phyloP scores from a whole-genome alignment of 2,329 filamentous ascomycete species.

The Ophiostoma ips region DNA sequence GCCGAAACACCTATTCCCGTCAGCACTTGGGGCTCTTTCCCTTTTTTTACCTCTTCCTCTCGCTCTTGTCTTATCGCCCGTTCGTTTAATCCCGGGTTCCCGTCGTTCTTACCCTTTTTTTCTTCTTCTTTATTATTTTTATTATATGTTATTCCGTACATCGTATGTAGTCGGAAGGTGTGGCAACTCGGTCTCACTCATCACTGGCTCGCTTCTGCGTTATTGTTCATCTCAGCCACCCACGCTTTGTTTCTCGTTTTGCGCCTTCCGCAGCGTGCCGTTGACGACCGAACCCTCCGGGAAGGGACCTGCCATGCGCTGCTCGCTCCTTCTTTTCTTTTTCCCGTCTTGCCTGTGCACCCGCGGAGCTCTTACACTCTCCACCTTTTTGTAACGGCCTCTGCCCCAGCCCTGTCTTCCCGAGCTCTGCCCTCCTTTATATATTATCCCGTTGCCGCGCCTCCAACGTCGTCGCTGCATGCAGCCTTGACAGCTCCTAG shows the following conservation, averaged over 20 bases:
- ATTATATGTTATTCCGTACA: background rate
- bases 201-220: background rate
- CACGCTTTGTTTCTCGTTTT: background rate
- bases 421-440: background rate
- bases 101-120: too few relatives aligned
- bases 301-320: too few relatives aligned
- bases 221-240: background rate
- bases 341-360: too few relatives aligned
- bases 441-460: background rate
- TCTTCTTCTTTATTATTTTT: background rate
- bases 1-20: too few relatives aligned
- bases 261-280: background rate
- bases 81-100: too few relatives aligned
- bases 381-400: background rate
- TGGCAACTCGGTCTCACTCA: background rate
- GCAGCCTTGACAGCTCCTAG: background rate
- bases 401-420: background rate
- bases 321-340: too few relatives aligned
- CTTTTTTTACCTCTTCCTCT: too few relatives aligned
- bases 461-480: background rate
- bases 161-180: background rate
- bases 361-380: too few relatives aligned
- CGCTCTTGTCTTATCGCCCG: too few relatives aligned
- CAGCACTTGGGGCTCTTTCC: too few relatives aligned
- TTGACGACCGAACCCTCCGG: too few relatives aligned